Conservation (phyloP, 352 stramenopile species). For the Pythium chondricola region DNA sequence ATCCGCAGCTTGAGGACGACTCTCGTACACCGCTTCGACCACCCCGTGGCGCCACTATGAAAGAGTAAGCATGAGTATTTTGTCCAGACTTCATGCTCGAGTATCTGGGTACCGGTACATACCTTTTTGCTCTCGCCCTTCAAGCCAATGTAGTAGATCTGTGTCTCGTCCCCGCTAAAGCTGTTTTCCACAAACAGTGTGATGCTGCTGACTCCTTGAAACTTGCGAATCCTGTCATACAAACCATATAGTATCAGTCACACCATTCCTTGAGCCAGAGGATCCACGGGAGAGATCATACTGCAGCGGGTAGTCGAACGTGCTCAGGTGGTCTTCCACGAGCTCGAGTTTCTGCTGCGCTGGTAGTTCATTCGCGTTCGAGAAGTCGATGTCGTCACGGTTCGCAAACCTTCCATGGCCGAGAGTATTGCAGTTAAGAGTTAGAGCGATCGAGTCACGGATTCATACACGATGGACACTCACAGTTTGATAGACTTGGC, state of each 20-base stretch:
- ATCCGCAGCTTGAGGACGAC: conserved; percentile 60
- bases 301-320: conserved; percentile 79
- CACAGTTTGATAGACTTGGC: conserved; percentile 81
- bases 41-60: conserved; percentile 74
- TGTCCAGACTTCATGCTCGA: background rate
- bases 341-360: conserved; percentile 73
- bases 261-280: conserved; percentile 1
- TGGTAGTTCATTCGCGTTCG: conserved; percentile 68
- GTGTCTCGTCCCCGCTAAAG: conserved; percentile 61
- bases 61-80: background rate
- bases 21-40: conserved; percentile 83
- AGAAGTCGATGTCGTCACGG: conserved; percentile 84
- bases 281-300: conserved; percentile 15
- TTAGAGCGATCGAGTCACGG: no score
- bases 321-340: conserved; percentile 53
- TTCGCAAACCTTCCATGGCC: no score
- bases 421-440: no score
- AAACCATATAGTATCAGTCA: background rate
- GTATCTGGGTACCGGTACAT: background rate
- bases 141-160: conserved; percentile 84
- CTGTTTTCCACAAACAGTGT: conserved; percentile 78
- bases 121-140: conserved; percentile 87
- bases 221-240: conserved; percentile 63
- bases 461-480: background rate
- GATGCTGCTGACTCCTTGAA: conserved; percentile 78